Evolutionary conservation across 495 filamentous ascomycete genomes (phyloP).

Genomic region (Pyrenula massariospora): DNA sequence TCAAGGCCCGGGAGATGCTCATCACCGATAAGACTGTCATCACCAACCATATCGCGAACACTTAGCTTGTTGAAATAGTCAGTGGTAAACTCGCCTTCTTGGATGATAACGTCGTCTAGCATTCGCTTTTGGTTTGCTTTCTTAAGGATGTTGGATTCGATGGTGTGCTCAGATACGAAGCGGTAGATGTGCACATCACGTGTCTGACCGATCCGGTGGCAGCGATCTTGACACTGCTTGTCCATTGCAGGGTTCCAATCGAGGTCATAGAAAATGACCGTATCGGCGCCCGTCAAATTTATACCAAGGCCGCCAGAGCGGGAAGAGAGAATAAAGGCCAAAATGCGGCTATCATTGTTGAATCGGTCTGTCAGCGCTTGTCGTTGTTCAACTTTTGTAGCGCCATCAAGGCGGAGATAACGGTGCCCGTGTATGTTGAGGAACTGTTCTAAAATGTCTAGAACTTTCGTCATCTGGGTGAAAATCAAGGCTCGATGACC

Average conservation of each 20-base stretch:
- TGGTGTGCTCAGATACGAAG: slow-evolving; percentile 93
- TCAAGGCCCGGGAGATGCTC: slow-evolving; percentile 77
- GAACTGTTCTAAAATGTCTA: slow-evolving; percentile 95
- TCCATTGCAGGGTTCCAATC: slow-evolving; percentile 99
- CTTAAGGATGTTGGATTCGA: slow-evolving; percentile 95
- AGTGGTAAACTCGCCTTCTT: slow-evolving; percentile 96
- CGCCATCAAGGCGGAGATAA: slow-evolving; percentile 89
- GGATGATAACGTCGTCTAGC: slow-evolving; percentile 95
- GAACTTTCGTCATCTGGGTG: slow-evolving; percentile 98
- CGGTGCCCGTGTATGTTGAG: slow-evolving; percentile 97
- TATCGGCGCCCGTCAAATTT: slow-evolving; percentile 93
- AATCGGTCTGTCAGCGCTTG: slow-evolving; percentile 94
- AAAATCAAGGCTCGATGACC: slow-evolving; percentile 94
- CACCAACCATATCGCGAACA: slow-evolving; percentile 57
- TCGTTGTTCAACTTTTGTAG: slow-evolving; percentile 88
- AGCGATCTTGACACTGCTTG: slow-evolving; percentile 96
- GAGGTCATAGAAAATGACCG: slow-evolving; percentile 98
- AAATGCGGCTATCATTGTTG: slow-evolving; percentile 86
- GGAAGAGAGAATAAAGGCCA: slow-evolving; percentile 89
- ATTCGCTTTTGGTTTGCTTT: slow-evolving; percentile 96
- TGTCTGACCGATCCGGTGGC: slow-evolving; percentile 95
- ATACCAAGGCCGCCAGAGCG: slow-evolving; percentile 92
- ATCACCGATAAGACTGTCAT: slow-evolving; percentile 39
- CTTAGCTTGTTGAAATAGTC: slow-evolving; percentile 86
- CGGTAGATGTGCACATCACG: slow-evolving; percentile 98